Conservation (phyloP, 225 moss, liverwort and hornwort species). For the Polytrichum formosum region DNA sequence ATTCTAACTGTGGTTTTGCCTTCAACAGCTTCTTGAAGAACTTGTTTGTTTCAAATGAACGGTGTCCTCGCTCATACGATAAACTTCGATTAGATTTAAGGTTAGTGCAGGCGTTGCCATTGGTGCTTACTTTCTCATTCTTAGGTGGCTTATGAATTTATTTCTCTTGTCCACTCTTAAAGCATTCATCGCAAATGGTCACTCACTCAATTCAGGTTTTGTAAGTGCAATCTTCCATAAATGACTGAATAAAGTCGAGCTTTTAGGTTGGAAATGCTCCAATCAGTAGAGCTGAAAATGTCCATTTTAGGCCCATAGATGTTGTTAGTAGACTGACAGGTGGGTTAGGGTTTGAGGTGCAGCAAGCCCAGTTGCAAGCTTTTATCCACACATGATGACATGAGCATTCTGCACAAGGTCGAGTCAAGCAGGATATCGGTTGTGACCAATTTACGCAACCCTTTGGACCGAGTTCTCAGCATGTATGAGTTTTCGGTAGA, state of each 20-base stretch:
- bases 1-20: slow-evolving; percentile 3
- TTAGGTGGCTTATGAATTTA: neutral
- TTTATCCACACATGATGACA: slow-evolving; percentile 61
- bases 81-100: slow-evolving; percentile 61
- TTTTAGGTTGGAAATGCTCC: too few relatives aligned
- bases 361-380: slow-evolving; percentile 60
- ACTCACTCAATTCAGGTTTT: too few relatives aligned
- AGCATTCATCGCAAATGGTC: too few relatives aligned
- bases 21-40: slow-evolving; percentile 61
- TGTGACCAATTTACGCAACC: slow-evolving; percentile 56
- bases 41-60: slow-evolving; percentile 33
- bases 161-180: too few relatives aligned
- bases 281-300: too few relatives aligned
- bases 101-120: slow-evolving; percentile 34
- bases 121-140: slow-evolving; percentile 4
- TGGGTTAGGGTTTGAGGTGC: slow-evolving; percentile 50
- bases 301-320: too few relatives aligned
- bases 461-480: slow-evolving; percentile 64
- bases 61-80: slow-evolving; percentile 61
- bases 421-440: slow-evolving; percentile 38
- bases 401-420: slow-evolving; percentile 51
- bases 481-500: slow-evolving; percentile 66
- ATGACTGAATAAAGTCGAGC: too few relatives aligned
- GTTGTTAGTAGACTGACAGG: slow-evolving; percentile 36
- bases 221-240: too few relatives aligned